These are phyloP conservation scores for Phylloporus sp. DNA, from an alignment of 768 basidiomycete species.

Conservation along the genomic window DNA sequence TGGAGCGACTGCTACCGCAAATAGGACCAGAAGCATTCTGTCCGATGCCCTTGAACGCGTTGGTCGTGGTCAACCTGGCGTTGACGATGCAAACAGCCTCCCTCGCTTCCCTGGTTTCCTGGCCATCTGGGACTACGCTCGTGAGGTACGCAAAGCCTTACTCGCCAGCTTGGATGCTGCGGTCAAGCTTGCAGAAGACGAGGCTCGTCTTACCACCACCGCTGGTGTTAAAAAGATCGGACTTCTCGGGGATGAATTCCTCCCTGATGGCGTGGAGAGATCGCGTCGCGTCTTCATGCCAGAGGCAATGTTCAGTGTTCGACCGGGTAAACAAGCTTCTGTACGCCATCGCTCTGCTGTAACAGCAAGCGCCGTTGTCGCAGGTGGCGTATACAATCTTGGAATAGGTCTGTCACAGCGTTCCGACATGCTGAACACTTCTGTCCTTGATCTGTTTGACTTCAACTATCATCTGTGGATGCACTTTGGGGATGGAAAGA, in stretches of 20 bases:
- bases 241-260: conserved; percentile 66
- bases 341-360: conserved; percentile 33
- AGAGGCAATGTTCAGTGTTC: conserved; percentile 91
- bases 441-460: conserved; percentile 82
- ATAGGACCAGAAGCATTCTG: conserved; percentile 56
- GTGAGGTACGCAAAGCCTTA: conserved; percentile 71
- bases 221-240: conserved; percentile 62
- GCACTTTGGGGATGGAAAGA: conserved; percentile 54
- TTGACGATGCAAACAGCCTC: conserved; percentile 47
- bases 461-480: conserved; percentile 72
- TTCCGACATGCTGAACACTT: conserved; percentile 71
- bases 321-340: conserved; percentile 37
- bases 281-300: conserved; percentile 85
- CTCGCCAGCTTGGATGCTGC: conserved; percentile 78
- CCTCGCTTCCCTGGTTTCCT: conserved; percentile 83
- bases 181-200: conserved; percentile 75
- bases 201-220: conserved; percentile 65
- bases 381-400: conserved; percentile 74
- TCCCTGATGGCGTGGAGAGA: conserved; percentile 78
- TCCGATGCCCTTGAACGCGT: conserved; percentile 69
- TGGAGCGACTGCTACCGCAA: conserved; percentile 48
- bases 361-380: conserved; percentile 52
- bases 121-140: conserved; percentile 80
- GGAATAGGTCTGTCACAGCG: conserved; percentile 79
- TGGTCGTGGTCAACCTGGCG: conserved; percentile 65